Evolutionary conservation across 1,284 basidiomycete species (phyloP), one percentile per base, ranked within the genome.

Genomic region (Malassezia furfur): DNA sequence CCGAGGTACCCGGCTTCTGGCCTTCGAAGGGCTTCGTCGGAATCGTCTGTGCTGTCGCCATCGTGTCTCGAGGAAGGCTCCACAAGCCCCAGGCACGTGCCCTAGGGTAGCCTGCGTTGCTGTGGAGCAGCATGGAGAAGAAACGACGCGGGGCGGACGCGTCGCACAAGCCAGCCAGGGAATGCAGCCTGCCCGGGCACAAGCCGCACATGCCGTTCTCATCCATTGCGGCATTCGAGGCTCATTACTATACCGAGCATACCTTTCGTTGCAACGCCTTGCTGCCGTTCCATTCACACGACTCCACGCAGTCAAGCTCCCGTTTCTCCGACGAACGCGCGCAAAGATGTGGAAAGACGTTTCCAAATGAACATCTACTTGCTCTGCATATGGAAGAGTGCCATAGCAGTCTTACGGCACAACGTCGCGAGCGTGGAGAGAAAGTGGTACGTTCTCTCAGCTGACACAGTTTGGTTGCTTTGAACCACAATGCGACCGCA

Each of bases 341-440:
- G 35, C 17, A 70, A 19, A 77, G 79, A 2, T 91, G 89, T 76
- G 80, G 81, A 14, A 83, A 83, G 70, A 85, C 90, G n/a, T 93
- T 91, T 69, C 89, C 89, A 1, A 86, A 88, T 66, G 83, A 82
- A 44, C 78, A 84, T 54, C 73, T 91, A 19, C 74, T 91, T 30
- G 82, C 85, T 59, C 72, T 91, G 85, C 89, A 93, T 76, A 81
- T 87, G 62, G 85, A 83, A 15, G 89, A 93, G 77, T 87, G 84
- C 60, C 89, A 93, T 63, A 87, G 91, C 74, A 84, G 87, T 3
- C 76, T 91, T 17, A 83, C 85, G 21, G 81, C 81, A 9, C 76
- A 88, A 45, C 79, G 82, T 30, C 83, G 83, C 68, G 85, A 88
- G 30, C 80, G 85, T 48, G 88, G 88, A n/a, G 85, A 90, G 71